Evolutionary conservation across 306 rosid genomes (phyloP).

Genomic region (Pyrus pyrifolia): DNA sequence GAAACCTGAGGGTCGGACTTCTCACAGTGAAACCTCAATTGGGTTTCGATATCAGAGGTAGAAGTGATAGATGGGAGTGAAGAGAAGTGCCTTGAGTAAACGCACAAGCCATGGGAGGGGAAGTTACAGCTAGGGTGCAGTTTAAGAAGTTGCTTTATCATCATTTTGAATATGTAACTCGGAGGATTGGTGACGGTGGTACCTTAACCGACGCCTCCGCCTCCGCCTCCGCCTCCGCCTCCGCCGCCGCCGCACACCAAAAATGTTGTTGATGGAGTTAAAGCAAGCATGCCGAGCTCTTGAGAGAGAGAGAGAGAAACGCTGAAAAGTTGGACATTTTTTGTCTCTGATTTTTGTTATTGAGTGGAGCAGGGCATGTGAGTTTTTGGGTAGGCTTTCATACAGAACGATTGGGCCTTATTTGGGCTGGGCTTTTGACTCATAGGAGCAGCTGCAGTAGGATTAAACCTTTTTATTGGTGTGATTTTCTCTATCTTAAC

Average conservation of each 20-base stretch:
- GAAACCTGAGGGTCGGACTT: constrained; percentile 34
- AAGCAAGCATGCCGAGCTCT: background rate
- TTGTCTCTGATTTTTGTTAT: background rate
- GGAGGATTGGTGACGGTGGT: background rate
- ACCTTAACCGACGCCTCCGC: background rate
- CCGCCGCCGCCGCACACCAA: background rate
- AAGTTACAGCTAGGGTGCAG: background rate
- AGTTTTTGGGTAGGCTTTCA: background rate
- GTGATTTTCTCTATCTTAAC: too few relatives aligned
- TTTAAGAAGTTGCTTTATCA: constrained; percentile 17
- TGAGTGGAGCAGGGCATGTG: too few relatives aligned
- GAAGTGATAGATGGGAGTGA: constrained; percentile 29
- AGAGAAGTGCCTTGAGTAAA: constrained; percentile 25
- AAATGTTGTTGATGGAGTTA: background rate
- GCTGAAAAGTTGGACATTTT: background rate
- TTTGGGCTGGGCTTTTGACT: too few relatives aligned
- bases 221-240: too few relatives aligned
- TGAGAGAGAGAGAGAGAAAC: background rate
- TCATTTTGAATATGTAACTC: constrained; percentile 9
- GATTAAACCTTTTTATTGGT: too few relatives aligned
- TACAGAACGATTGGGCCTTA: too few relatives aligned
- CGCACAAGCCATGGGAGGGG: background rate
- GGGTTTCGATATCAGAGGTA: constrained; percentile 26
- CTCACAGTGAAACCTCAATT: constrained; percentile 29
- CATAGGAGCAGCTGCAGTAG: too few relatives aligned